These are phyloP conservation scores for Penicillium robsamsonii DNA, from an alignment of 495 filamentous ascomycete species.

Conservation along the genomic window DNA sequence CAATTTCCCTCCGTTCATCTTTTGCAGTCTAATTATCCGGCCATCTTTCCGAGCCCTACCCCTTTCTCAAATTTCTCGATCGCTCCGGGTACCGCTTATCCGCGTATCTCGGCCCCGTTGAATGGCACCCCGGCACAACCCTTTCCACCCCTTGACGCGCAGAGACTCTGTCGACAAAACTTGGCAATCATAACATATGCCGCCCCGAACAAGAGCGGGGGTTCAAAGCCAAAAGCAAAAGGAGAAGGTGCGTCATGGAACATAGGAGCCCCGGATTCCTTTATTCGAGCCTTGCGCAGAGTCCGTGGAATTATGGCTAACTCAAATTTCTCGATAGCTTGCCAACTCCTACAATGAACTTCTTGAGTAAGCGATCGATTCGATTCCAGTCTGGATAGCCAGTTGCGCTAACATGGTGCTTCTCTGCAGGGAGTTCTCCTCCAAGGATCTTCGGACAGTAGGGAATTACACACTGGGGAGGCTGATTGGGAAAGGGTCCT, in stretches of 20 bases:
- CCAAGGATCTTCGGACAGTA: constrained; percentile 83
- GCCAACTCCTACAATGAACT: constrained; percentile 95
- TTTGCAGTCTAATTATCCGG: background rate
- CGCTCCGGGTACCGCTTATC: constrained; percentile 7
- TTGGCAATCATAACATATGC: constrained; percentile 49
- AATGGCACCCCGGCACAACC: constrained; percentile 24
- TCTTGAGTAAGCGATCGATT: constrained; percentile 65
- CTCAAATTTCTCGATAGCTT: constrained; percentile 57
- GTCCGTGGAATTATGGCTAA: constrained; percentile 21
- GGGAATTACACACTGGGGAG: constrained; percentile 92
- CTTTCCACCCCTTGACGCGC: constrained; percentile 23
- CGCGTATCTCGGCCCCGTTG: constrained; percentile 16
- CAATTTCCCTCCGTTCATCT: constrained; percentile 6
- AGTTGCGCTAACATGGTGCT: constrained; percentile 15
- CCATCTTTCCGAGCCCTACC: background rate
- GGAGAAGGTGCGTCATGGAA: constrained; percentile 68
- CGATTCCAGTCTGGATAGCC: background rate
- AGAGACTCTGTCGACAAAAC: constrained; percentile 27
- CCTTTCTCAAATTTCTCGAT: constrained; percentile 6
- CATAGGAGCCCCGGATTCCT: background rate
- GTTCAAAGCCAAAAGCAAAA: constrained; percentile 89
- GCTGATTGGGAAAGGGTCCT: constrained; percentile 94
- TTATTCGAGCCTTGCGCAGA: constrained; percentile 8
- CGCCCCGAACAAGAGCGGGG: constrained; percentile 76
- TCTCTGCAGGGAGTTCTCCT: constrained; percentile 79